phyloP scores from a whole-genome alignment of 106 monocot genomes.

The Iris macrosiphon region DNA sequence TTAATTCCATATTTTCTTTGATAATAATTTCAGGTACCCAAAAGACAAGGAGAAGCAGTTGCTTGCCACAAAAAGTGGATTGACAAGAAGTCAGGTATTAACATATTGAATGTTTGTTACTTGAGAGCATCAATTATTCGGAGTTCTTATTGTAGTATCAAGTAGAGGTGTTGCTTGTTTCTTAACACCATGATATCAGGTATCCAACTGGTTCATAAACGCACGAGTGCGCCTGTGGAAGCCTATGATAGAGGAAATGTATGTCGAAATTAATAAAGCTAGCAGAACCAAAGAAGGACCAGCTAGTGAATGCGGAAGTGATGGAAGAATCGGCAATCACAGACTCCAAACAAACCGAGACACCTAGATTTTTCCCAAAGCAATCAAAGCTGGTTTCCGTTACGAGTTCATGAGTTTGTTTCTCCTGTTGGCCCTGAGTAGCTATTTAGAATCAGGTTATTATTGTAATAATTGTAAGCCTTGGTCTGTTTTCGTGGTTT shows the following conservation, averaged over 20 bases:
- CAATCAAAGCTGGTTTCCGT: no score
- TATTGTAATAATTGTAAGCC: no score
- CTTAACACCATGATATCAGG: conserved; percentile 33
- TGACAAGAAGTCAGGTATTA: conserved; percentile 71
- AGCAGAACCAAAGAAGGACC: conserved; percentile 26
- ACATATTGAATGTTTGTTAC: not conserved
- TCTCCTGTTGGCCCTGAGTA: no score
- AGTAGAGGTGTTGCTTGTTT: conserved; percentile 9
- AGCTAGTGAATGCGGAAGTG: conserved; percentile 9
- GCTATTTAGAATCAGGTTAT: no score
- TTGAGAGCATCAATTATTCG: not conserved
- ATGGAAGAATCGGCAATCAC: conserved; percentile 9
- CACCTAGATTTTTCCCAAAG: not conserved
- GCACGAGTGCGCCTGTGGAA: conserved; percentile 84
- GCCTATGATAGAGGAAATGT: conserved; percentile 90
- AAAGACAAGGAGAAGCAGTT: conserved; percentile 75
- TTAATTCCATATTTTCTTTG: no score
- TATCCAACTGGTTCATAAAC: conserved; percentile 88
- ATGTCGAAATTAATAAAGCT: conserved; percentile 43
- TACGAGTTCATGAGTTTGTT: no score
- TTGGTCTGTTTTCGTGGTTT: no score
- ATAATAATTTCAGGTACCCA: conserved; percentile 50
- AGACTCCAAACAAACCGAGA: conserved; percentile 12
- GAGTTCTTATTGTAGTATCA: not conserved
- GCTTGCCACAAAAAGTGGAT: conserved; percentile 69